Conservation (phyloP, 768 basidiomycete genomes). For the Ramaria rubella region DNA sequence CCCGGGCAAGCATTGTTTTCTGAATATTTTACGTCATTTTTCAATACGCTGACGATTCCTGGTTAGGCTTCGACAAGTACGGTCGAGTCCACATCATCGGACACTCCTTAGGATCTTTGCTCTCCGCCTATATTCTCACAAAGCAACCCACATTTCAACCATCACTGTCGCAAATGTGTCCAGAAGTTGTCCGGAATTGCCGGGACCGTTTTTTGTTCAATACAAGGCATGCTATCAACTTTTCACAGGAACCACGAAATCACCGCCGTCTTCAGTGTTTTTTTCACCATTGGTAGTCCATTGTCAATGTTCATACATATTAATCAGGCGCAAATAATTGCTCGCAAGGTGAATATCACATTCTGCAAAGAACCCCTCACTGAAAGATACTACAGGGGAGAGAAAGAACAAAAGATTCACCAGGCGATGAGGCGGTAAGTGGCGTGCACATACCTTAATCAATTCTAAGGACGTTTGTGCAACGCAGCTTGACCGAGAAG, state of each 20-base stretch:
- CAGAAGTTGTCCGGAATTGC: conserved; percentile 23
- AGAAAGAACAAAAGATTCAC: conserved; percentile 34
- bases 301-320: conserved; percentile 38
- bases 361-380: not conserved
- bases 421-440: conserved; percentile 36
- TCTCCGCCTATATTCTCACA: conserved; percentile 35
- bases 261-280: conserved; percentile 14
- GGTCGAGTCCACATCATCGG: conserved; percentile 30
- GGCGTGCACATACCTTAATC: not conserved
- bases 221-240: conserved; percentile 16
- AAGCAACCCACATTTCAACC: conserved; percentile 37
- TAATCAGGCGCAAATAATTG: conserved; percentile 36
- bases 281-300: conserved; percentile 36
- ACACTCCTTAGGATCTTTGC: conserved; percentile 36
- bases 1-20: conserved; percentile 22
- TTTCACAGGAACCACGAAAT: not conserved
- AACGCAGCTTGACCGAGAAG: conserved; percentile 32
- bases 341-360: conserved; percentile 24
- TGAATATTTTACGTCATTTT: not conserved
- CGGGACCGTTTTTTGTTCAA: conserved; percentile 29
- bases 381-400: conserved; percentile 20
- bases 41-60: not conserved
- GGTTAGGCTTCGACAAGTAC: conserved; percentile 4
- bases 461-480: not conserved
- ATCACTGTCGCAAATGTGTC: conserved; percentile 26